Evolutionary conservation across 2,329 filamentous ascomycete genomes (phyloP).

Genomic region (Ascochyta pisi): DNA sequence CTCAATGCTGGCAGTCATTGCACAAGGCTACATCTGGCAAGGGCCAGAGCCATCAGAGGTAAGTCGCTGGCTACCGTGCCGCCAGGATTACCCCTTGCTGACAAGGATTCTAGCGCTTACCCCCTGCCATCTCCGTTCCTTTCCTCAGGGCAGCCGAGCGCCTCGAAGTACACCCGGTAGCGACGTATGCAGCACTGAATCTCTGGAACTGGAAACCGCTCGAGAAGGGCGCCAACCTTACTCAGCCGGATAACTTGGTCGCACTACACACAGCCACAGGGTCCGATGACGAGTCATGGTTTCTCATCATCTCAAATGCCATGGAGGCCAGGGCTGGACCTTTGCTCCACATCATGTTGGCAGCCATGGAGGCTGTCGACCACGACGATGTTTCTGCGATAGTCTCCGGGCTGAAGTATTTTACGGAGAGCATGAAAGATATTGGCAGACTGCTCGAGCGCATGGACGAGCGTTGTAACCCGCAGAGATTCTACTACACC

Average conservation of each 20-base stretch:
- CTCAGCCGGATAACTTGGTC: constrained; percentile 38
- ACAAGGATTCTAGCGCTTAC: constrained; percentile 32
- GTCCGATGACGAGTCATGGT: constrained; percentile 50
- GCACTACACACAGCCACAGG: constrained; percentile 43
- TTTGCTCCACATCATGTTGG: constrained; percentile 55
- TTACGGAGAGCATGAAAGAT: constrained; percentile 53
- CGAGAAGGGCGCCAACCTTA: constrained; percentile 28
- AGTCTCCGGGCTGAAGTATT: constrained; percentile 49
- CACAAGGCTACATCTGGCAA: constrained; percentile 83
- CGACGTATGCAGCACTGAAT: constrained; percentile 45
- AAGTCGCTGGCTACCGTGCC: constrained; percentile 18
- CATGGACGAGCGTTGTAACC: constrained; percentile 60
- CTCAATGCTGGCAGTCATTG: constrained; percentile 71
- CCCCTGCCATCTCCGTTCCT: constrained; percentile 40
- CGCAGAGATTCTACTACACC: constrained; percentile 59
- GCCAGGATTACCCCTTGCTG: constrained; percentile 7
- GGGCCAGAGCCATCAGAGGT: constrained; percentile 74
- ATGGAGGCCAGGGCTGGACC: constrained; percentile 60
- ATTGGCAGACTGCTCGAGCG: constrained; percentile 52
- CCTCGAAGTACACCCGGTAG: constrained; percentile 44
- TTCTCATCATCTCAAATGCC: constrained; percentile 60
- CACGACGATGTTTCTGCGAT: constrained; percentile 48
- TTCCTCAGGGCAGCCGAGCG: constrained; percentile 38
- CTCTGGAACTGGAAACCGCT: constrained; percentile 45
- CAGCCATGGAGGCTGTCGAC: constrained; percentile 55